A percentile compares a stretch with the other conserved stretches of the same genome.
Evolutionary conservation across 1,284 basidiomycete genomes (phyloP).

Genomic region (Coniferiporia weirii): DNA sequence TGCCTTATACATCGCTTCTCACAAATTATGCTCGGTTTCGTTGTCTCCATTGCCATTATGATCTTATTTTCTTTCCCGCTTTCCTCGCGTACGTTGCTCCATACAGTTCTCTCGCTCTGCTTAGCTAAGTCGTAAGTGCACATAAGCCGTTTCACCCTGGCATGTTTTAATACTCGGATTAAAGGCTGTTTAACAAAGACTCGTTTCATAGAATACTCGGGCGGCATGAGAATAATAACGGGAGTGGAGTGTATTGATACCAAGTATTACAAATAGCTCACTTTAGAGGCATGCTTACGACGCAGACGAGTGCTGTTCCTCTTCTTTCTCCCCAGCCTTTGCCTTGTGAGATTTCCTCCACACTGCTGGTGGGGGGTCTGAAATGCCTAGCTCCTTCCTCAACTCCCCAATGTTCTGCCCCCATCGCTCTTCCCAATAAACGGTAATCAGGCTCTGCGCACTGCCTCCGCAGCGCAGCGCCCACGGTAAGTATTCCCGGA

Average conservation of each 20-base stretch:
- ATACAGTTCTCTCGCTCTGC: no score
- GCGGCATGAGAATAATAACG: no score
- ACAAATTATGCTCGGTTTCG: no score
- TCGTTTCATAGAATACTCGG: no score
- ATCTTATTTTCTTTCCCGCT: no score
- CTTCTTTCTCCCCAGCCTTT: slow-evolving; percentile 33
- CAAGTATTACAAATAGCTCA: not conserved
- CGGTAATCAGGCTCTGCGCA: slow-evolving; percentile 75
- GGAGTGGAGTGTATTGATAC: not conserved
- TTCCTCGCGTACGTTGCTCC: no score
- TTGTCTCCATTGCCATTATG: no score
- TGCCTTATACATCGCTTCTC: no score
- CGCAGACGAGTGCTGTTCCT: not conserved
- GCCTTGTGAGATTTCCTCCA: slow-evolving; percentile 47
- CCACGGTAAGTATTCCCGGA: slow-evolving; percentile 86
- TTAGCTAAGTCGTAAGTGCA: no score
- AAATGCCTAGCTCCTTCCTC: slow-evolving; percentile 79
- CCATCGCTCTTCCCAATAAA: slow-evolving; percentile 98
- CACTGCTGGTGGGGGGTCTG: slow-evolving; percentile 64
- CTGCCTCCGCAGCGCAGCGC: slow-evolving; percentile 77
- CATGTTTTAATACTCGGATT: no score
- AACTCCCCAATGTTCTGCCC: slow-evolving; percentile 76
- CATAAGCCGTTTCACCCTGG: no score
- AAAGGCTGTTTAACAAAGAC: no score
- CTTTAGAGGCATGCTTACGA: not conserved